These are phyloP conservation scores for Tephrocybe rancida DNA, from an alignment of 768 basidiomycete species.

Conservation along the genomic window DNA sequence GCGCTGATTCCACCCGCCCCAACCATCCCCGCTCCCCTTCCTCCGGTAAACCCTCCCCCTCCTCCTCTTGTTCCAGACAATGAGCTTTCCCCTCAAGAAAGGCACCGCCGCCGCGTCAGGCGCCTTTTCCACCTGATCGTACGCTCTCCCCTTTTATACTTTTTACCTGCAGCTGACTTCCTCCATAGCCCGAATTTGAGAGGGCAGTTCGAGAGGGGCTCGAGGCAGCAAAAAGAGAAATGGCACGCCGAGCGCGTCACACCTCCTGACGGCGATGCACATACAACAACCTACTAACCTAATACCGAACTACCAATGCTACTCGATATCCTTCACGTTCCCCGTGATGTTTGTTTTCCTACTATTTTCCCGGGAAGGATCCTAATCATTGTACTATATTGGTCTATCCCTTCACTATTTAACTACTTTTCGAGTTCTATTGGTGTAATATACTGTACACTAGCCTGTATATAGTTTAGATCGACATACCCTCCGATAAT, in stretches of 20 bases:
- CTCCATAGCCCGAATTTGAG: slow-evolving; percentile 2
- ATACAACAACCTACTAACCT: too few relatives aligned
- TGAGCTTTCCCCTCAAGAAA: not conserved
- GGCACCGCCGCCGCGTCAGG: not conserved
- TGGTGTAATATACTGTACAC: not conserved
- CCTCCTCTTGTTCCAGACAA: not conserved
- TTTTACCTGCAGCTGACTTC: not conserved
- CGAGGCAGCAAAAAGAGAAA: not conserved
- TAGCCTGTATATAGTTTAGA: not conserved
- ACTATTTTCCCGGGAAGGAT: too few relatives aligned
- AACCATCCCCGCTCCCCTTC: not conserved
- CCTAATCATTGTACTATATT: too few relatives aligned
- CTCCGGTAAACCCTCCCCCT: not conserved
- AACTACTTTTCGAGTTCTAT: too few relatives aligned
- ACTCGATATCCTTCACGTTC: too few relatives aligned
- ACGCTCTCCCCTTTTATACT: not conserved
- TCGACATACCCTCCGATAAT: not conserved
- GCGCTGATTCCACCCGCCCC: not conserved
- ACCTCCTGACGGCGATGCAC: too few relatives aligned
- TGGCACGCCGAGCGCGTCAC: not conserved
- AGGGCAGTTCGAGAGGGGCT: not conserved
- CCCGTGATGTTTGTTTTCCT: not conserved
- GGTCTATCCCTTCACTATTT: too few relatives aligned
- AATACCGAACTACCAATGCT: too few relatives aligned
- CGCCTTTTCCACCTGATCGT: slow-evolving; percentile 5